Evolutionary conservation across 331 rosid species (phyloP), one percentile per base, ranked within the genome.

Genomic region (Rhamnella rubrinervis): DNA sequence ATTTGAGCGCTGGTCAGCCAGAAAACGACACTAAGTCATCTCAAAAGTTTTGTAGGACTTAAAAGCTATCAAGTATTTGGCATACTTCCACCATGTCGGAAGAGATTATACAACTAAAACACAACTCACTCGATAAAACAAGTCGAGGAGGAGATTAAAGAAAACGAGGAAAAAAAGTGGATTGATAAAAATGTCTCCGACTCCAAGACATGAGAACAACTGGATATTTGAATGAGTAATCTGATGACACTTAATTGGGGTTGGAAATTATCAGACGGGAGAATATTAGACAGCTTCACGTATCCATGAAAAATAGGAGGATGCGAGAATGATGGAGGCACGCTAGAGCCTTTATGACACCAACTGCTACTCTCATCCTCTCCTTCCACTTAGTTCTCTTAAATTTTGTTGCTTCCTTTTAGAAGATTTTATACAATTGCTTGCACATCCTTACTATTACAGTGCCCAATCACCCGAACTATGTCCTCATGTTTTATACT

Each of bases 291-390:
- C 25, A 85, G 80, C 53, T 83, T 83, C 37, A 80, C 75, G 62
- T 77, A 80, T 73, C 85, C 67, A 51, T 84, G 88, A 63, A 80
- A 49, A 68, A 83, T 63, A n/a, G 80, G 78, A 73, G 85, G 85
- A 41, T 59, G 61, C 79, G 76, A 77, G 78, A 83, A 70, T 77
- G 76, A 59, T 83, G 87, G 77, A 83, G 85, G 65, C 73, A 73
- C 20, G 65, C 67, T 46, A 83, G 47, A 6, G 85, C 83, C 79
- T 74, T 80, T 16, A 83, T 83, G 47, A 61, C 66, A 8, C 83
- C 85, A 25, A 70, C 65, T 16, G 87, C 87, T 13, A 80, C 79
- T 55, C 65, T 47, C 71, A 80, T 74, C 67, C 87, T 83, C 80
- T 73, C 85, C 50, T 67, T 67, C 87, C 87, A 83, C 8, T 16